Conservation (phyloP, 1,284 basidiomycete species). For the Inonotus hispidus region DNA sequence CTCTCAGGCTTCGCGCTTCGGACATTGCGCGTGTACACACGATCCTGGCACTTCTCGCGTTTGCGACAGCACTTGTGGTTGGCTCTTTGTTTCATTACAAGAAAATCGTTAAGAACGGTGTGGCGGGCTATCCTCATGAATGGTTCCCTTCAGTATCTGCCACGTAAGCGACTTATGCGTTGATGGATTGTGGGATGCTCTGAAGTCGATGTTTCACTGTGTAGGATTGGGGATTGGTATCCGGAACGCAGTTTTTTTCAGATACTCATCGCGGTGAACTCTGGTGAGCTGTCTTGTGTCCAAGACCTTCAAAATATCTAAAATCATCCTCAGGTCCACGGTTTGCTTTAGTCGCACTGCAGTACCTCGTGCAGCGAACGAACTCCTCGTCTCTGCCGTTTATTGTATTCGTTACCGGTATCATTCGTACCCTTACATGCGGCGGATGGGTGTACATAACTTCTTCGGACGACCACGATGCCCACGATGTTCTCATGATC, state of each 20-base stretch:
- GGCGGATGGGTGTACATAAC: constrained; percentile 95
- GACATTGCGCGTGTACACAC: constrained; percentile 64
- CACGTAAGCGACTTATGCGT: constrained; percentile 50
- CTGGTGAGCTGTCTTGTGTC: constrained; percentile 46
- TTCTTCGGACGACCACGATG: constrained; percentile 72
- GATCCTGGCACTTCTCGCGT: constrained; percentile 64
- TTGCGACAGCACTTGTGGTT: constrained; percentile 61
- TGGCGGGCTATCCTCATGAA: constrained; percentile 83
- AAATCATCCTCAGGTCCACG: constrained; percentile 56
- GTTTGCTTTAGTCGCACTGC: constrained; percentile 69
- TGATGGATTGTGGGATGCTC: not conserved
- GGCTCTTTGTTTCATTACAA: constrained; percentile 75
- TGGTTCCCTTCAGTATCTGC: constrained; percentile 94
- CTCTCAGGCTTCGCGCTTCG: constrained; percentile 41
- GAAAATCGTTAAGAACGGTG: constrained; percentile 85
- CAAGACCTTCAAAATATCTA: constrained; percentile 20
- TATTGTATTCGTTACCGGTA: constrained; percentile 57
- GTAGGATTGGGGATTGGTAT: constrained; percentile 87
- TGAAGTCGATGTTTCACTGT: not conserved
- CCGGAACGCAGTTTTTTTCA: constrained; percentile 89
- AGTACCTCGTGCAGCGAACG: constrained; percentile 58
- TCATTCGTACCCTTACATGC: constrained; percentile 77
- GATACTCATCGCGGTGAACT: constrained; percentile 81
- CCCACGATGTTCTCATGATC: constrained; percentile 90
- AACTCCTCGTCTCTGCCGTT: constrained; percentile 42